Evolutionary conservation across 1,284 basidiomycete species (phyloP).

Genomic region (Schizophyllum amplum): DNA sequence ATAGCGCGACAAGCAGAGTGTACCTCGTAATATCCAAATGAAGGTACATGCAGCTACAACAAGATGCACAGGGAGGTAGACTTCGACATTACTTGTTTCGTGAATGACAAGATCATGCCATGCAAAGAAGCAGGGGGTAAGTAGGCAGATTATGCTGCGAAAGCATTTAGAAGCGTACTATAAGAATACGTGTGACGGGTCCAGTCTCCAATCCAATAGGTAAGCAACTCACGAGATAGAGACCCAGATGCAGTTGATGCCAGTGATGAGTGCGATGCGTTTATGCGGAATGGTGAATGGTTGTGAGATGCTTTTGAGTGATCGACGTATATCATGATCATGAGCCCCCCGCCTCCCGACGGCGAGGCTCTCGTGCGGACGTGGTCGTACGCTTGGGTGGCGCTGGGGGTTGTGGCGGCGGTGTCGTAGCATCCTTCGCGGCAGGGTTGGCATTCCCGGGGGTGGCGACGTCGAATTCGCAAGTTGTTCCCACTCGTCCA

Average conservation of each 20-base stretch:
- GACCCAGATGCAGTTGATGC: slow-evolving; percentile 7
- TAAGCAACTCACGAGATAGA: slow-evolving; percentile 17
- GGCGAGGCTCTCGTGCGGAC: slow-evolving; percentile 9
- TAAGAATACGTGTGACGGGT: slow-evolving; percentile 5
- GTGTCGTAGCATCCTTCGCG: slow-evolving; percentile 6
- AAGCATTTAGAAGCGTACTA: slow-evolving; percentile 5
- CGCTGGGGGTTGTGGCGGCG: slow-evolving; percentile 10
- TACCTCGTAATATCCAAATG: slow-evolving; percentile 10
- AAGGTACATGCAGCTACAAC: slow-evolving; percentile 5
- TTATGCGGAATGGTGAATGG: slow-evolving; percentile 14
- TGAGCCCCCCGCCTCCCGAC: slow-evolving; percentile 7
- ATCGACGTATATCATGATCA: slow-evolving; percentile 18
- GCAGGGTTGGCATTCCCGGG: slow-evolving; percentile 4
- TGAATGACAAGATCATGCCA: slow-evolving; percentile 37
- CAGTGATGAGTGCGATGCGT: slow-evolving; percentile 11
- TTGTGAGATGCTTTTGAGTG: slow-evolving; percentile 7
- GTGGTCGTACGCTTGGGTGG: slow-evolving; percentile 16
- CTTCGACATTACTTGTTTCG: slow-evolving; percentile 33
- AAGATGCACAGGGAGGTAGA: slow-evolving; percentile 16
- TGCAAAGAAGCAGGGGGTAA: slow-evolving; percentile 18
- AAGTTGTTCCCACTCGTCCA: slow-evolving; percentile 69
- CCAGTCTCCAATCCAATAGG: neutral
- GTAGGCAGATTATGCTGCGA: slow-evolving; percentile 8
- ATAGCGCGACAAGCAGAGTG: slow-evolving; percentile 10
- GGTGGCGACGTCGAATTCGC: slow-evolving; percentile 9